phyloP scores from a whole-genome alignment of 23 red algal genomes.

The Agarophyton chilense region DNA sequence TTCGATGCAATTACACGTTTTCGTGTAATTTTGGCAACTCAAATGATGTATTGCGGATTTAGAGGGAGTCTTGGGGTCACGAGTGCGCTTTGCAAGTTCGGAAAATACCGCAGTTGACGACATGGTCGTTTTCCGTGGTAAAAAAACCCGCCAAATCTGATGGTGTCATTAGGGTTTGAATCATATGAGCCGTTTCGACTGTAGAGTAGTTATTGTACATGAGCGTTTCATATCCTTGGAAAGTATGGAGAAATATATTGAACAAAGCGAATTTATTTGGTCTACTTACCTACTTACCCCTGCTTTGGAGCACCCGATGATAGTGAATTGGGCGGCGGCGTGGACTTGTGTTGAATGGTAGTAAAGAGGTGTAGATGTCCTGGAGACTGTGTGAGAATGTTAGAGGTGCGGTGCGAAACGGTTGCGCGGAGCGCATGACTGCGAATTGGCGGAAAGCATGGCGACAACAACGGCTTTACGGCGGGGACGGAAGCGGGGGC shows the following conservation, averaged over 20 bases:
- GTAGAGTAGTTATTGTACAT: not conserved
- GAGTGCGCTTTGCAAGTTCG: not conserved
- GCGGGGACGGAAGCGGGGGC: not conserved
- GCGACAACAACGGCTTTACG: not conserved
- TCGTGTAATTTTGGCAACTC: not conserved
- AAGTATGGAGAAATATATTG: not conserved
- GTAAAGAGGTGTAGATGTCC: too few species aligned
- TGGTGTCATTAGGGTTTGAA: not conserved
- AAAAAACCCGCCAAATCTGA: not conserved
- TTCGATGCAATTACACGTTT: not conserved
- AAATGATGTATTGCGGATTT: not conserved
- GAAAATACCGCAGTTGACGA: not conserved
- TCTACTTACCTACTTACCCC: not conserved
- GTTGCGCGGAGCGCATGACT: not conserved
- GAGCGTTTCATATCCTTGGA: too few species aligned
- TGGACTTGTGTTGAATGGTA: not conserved
- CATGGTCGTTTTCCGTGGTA: not conserved
- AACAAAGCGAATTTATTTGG: not conserved
- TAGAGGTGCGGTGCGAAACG: not conserved
- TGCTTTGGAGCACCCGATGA: not conserved
- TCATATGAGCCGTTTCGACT: not conserved
- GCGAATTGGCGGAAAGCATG: not conserved
- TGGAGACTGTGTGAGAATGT: too few species aligned
- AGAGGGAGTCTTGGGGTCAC: not conserved
- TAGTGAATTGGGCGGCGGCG: slow-evolving; percentile 2